Evolutionary conservation across 2,329 filamentous ascomycete species (phyloP).

Genomic region (Claviceps digitariae): DNA sequence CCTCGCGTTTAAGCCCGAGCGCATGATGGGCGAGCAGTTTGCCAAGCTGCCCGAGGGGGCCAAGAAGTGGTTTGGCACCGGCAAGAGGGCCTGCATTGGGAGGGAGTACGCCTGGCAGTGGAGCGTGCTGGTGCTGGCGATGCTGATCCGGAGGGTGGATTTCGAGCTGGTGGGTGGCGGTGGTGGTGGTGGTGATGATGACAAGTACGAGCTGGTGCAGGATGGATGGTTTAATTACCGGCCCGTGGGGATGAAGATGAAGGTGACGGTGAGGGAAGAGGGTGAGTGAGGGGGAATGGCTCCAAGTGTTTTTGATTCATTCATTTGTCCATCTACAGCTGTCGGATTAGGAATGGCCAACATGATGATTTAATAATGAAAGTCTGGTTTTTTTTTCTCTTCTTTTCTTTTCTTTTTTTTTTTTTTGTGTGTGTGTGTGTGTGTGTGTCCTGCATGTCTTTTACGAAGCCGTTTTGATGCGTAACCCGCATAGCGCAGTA

Average conservation of each 20-base stretch:
- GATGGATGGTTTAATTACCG: constrained; percentile 41
- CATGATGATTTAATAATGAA: no score
- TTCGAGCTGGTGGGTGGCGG: constrained; percentile 23
- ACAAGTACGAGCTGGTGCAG: constrained; percentile 26
- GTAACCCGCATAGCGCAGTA: no score
- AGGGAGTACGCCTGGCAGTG: constrained; percentile 36
- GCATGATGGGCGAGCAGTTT: constrained; percentile 33
- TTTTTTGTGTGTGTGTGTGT: no score
- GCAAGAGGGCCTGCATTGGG: constrained; percentile 37
- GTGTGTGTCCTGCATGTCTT: no score
- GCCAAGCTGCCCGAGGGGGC: constrained; percentile 28
- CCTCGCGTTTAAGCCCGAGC: constrained; percentile 30
- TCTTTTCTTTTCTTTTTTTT: no score
- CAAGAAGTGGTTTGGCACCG: constrained; percentile 39
- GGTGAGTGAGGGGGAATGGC: no score
- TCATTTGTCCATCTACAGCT: no score
- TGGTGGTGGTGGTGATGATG: constrained; percentile 13
- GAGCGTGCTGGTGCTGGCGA: constrained; percentile 26
- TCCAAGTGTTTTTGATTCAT: no score
- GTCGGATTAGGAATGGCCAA: no score
- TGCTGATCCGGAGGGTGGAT: constrained; percentile 30
- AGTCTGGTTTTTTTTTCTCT: no score
- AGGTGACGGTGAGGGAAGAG: constrained; percentile 26
- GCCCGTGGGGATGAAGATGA: constrained; percentile 31
- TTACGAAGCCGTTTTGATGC: no score